Base-by-base conservation (phyloP, 176 grass and related monocot species). In the Oryza meridionalis region DNA sequence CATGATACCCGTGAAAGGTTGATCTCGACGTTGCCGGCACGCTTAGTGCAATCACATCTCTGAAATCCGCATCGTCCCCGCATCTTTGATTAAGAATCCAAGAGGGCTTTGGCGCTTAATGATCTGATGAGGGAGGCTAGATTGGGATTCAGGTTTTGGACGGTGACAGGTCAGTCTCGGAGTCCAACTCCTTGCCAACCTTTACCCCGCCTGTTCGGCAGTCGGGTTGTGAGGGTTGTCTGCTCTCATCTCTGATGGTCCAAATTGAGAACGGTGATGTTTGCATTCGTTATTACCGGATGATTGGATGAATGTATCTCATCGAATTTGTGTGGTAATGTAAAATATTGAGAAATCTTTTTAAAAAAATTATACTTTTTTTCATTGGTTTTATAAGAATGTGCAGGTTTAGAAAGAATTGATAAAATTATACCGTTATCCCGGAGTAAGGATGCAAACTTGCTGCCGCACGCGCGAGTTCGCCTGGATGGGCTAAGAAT, bases 41-140 rank as follows among this genome's bases (percentile, higher is more conserved):
- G 67, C 25, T 58, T 26, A 78, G 73, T 82, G 83, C 83, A 15
- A 82, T 58, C 67, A 73, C 73, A 35, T 77, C 78, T 65, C 42
- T 13, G 12, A 12, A 9, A 17, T 73, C n/a, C 31, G 69, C 35
- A 37, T 37, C 6, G 0, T 5, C 35, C 35, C 35, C 35, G 35
- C 75, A 65, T 49, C 67, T 11, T 14, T 14, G 17, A 49, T 15
- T 14, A 9, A 64, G 4, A 58, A 84, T 75, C 37, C 61, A 63
- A 63, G 53, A 45, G 62, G 33, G 7, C 9, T 50, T 9, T 35
- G 77, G 29, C 38, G 70, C 5, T 73, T 26, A 14, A 7, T 49
- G 71, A 73, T 13, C 11, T 26, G 70, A 35, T 78, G 5, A 21
- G 38, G 7, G 38, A 16, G 4, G n/a, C 14, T 0, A 44, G 58